Evolutionary conservation across 768 basidiomycete species (phyloP), one percentile per base, ranked within the genome.

Genomic region (Pisolithus albus): DNA sequence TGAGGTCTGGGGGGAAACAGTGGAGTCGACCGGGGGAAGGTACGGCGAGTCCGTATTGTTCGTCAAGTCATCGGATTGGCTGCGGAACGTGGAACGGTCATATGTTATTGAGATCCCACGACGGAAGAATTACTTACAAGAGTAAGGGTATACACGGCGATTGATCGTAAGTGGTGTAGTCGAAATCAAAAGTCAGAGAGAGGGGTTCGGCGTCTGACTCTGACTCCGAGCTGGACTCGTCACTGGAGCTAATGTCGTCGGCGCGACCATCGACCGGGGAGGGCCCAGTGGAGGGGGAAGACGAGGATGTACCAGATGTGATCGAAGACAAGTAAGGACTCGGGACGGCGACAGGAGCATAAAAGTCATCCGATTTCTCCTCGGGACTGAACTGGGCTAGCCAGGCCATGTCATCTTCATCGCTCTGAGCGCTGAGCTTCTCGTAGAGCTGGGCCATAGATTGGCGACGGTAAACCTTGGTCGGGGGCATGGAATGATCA

Each of bases 371-470:
- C 7, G 53, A 56, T 54, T 69, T 67, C 46, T 67, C 65, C 32
- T 70, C 68, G 28, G 64, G 64, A 19, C 62, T 67, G 47, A 52
- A 67, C 55, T 70, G 66, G 18, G 66, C 67, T 15, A 67, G 66
- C 66, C 66, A 67, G 41, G 66, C 64, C 56, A 64, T 56, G 49
- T 69, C 66, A 38, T 67, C 66, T 21, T 67, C 68, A 10, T 69
- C 66, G 44, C 64, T 66, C 48, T 69, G 66, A 16, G 66, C 66
- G 37, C 56, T 64, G 21, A 67, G 66, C 45, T 67, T 67, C 41
- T 67, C 68, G 23, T 67, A 67, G 2, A 67, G 66, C 34, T 65
- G 69, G 8, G 61, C 67, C 66, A 67, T 69, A 30, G 66, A 67
- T 54, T 68, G 64, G 55, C 66, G 66, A 58, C 66, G 66, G 47